Base-by-base conservation (phyloP, 257 asterid genomes). In the Cynanchum wilfordii region DNA sequence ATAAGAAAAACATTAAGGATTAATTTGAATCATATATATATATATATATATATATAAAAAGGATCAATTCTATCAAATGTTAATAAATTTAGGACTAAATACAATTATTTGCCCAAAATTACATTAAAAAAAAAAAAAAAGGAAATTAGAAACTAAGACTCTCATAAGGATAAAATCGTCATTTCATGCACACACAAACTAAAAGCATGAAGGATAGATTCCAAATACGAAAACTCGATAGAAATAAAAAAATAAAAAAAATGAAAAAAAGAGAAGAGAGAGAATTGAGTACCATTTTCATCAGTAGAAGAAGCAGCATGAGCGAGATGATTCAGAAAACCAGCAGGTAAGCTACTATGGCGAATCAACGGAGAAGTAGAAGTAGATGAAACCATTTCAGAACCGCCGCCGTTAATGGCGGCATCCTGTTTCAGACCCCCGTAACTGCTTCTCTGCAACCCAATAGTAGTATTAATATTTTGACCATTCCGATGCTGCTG, bases 311-410 rank as follows among this genome's bases (percentile, higher is more conserved):
- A 77, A 7, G 85, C 85, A 45, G 90, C 84, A 50, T 87, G 70
- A 12, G 90, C 91, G 20, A 93, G 84, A 36, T 90, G 93, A 56
- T 87, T 86, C 44, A 86, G 95, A 77, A 93, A 87, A 20, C 93
- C 93, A 52, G 96, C 91, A 0, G 98, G 96, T 7, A 88, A 90
- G 78, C 93, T 90, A 58, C 93, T 86, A 9, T 90, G 97, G 51
- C 98, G 85, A 52, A 85, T 77, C 86, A 90, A 63, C 11, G 88
- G 71, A 42, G 93, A 68, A 11, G 79, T 22, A 30, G 87, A 69
- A 36, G 38, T 22, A 25, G 69, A 42, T 16, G 67, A 36, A 5
- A 59, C 54, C 49, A 75, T 69, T 11, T 75, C 73, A n/a, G 74
- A 51, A 17, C 74, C 78, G 29, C 69, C 75, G 1, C 77, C 71